phyloP scores from a whole-genome alignment of 352 stramenopile genomes.

The Globisporangium mamillatum region DNA sequence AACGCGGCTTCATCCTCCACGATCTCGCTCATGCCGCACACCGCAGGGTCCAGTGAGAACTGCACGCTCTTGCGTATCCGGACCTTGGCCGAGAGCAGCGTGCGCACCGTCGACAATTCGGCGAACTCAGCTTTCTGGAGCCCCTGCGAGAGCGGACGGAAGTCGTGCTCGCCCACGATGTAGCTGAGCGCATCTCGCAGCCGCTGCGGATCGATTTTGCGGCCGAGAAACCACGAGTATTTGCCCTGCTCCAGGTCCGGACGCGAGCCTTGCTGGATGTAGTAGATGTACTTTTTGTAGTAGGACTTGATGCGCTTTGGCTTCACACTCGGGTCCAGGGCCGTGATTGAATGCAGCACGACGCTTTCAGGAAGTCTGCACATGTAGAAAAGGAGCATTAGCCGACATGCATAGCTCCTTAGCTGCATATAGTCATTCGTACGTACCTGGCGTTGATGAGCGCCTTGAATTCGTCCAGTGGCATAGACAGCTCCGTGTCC shows the following conservation, averaged over 20 bases:
- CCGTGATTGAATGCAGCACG: slow-evolving; percentile 43
- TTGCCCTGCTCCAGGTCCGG: slow-evolving; percentile 66
- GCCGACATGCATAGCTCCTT: neutral
- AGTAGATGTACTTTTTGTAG: slow-evolving; percentile 90
- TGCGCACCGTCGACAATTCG: slow-evolving; percentile 65
- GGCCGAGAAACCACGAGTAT: slow-evolving; percentile 83
- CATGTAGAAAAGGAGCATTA: slow-evolving; percentile 4
- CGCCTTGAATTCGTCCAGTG: slow-evolving; percentile 40
- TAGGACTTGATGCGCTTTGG: slow-evolving; percentile 68
- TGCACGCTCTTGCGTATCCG: slow-evolving; percentile 59
- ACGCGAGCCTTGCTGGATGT: slow-evolving; percentile 80
- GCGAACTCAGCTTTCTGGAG: slow-evolving; percentile 56
- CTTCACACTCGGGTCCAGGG: slow-evolving; percentile 25
- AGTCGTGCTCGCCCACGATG: slow-evolving; percentile 74
- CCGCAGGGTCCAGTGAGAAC: slow-evolving; percentile 62
- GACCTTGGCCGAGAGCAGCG: slow-evolving; percentile 60
- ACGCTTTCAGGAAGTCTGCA: slow-evolving; percentile 43
- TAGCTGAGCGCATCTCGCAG: slow-evolving; percentile 67
- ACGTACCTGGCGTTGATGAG: slow-evolving; percentile 54
- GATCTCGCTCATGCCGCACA: slow-evolving; percentile 55
- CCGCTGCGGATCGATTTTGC: slow-evolving; percentile 51
- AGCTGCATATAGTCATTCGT: neutral
- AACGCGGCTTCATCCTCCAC: slow-evolving; percentile 40
- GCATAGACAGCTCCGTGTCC: slow-evolving; percentile 32
- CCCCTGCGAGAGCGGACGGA: slow-evolving; percentile 77